phyloP scores from a whole-genome alignment of 2,329 filamentous ascomycete species.

The Aulographum hederae region DNA sequence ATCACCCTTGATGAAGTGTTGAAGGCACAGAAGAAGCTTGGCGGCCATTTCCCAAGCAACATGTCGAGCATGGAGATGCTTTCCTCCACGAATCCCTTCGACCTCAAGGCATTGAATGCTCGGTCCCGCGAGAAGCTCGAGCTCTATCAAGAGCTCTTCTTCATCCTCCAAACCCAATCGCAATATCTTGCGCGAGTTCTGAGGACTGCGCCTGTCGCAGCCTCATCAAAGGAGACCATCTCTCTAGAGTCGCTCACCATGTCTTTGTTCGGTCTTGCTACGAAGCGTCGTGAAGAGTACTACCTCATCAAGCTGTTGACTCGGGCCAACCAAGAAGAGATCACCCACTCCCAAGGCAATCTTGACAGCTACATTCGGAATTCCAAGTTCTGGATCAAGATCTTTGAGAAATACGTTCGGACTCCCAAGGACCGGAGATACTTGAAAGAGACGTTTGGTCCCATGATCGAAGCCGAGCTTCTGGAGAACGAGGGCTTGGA shows the following conservation, averaged over 20 bases:
- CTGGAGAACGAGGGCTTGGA: constrained; percentile 83
- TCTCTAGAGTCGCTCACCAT: constrained; percentile 86
- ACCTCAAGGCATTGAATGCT: constrained; percentile 94
- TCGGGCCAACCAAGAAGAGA: constrained; percentile 68
- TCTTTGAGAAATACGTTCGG: constrained; percentile 73
- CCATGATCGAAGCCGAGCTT: constrained; percentile 77
- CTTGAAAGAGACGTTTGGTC: constrained; percentile 67
- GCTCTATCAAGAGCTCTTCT: constrained; percentile 94
- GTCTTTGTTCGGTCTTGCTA: constrained; percentile 91
- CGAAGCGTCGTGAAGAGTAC: constrained; percentile 93
- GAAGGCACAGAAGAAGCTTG: constrained; percentile 90
- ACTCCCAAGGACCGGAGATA: constrained; percentile 88
- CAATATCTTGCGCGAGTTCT: constrained; percentile 86
- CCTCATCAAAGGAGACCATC: constrained; percentile 81
- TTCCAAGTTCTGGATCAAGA: constrained; percentile 83
- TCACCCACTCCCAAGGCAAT: constrained; percentile 51
- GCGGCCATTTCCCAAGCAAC: constrained; percentile 68
- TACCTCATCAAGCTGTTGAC: constrained; percentile 80
- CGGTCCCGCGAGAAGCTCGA: constrained; percentile 89
- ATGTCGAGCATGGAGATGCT: constrained; percentile 66
- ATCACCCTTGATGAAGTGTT: constrained; percentile 97
- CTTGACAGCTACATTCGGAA: constrained; percentile 76
- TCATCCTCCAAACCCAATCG: constrained; percentile 88
- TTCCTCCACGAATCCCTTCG: constrained; percentile 76
- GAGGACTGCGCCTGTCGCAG: constrained; percentile 63